Evolutionary conservation across 23 red algal species (phyloP), one percentile per base, ranked within the genome.

Genomic region (Gracilaria vermiculophylla): DNA sequence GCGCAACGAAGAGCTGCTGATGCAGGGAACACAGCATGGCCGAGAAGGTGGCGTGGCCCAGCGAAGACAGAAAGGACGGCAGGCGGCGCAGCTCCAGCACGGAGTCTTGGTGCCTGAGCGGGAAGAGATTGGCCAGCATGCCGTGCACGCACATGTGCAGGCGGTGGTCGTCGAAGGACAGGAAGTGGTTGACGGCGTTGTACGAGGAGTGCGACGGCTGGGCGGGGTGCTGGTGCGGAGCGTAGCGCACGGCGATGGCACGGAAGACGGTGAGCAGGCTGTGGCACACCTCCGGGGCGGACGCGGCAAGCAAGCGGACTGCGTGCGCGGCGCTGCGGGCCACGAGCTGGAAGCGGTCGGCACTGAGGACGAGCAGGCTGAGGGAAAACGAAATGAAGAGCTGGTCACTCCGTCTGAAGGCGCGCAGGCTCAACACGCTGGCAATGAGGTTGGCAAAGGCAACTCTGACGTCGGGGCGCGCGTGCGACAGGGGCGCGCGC

Each of bases 71-170:
- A 73, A 73, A 73, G 32, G 67, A 73, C 23, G 67, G 39, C 25
- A 73, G 23, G 2, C 67, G 67, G 2, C 67, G 67, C 23, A 45
- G 32, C 42, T 73, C 67, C 44, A 73, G 67, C 15, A 73, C 36
- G 2, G 67, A 48, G 10, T 73, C 39, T 47, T 42, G 19, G 25
- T 42, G 39, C 20, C 42, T 47, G 3, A 48, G 17, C 10, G 67
- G 67, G 47, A 73, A 73, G 36, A 73, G 42, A 24, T n/a, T n/a
- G 35, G 42, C 67, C 36, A 73, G 47, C 39, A 73, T 29, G 21
- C 39, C 67, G 32, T 73, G 67, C 21, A 73, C 36, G n/a, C 39
- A 73, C 67, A 45, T 73, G 28, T 73, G 67, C 67, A 73, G 25
- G 7, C 67, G 67, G 8, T 73, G 28, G n/a, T 73, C 67, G 17